phyloP scores from a whole-genome alignment of 371 early-diverging fungal species.

The Mycotypha africana region DNA sequence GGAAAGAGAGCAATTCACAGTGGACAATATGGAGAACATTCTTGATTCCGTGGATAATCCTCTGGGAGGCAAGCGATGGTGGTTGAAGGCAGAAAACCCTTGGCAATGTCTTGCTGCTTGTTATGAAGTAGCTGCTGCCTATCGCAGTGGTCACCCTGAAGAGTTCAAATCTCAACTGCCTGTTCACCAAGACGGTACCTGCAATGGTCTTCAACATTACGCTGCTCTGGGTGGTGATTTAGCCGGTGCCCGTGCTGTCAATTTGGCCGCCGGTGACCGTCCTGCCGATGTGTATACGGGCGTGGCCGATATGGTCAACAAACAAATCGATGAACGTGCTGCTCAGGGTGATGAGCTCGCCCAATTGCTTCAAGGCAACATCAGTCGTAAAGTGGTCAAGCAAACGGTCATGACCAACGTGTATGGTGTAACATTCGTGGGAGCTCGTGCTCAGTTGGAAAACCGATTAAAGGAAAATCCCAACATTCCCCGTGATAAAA shows the following conservation, averaged over 20 bases:
- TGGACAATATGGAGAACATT: constrained; percentile 72
- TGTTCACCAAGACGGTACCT: constrained; percentile 98
- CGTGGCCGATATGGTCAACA: constrained; percentile 75
- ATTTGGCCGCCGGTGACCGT: constrained; percentile 77
- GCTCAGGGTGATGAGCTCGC: constrained; percentile 55
- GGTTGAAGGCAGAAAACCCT: constrained; percentile 88
- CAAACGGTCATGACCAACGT: constrained; percentile 99
- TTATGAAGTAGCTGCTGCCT: constrained; percentile 77
- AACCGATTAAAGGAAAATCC: constrained; percentile 74
- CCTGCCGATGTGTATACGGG: constrained; percentile 95
- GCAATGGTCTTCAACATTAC: constrained; percentile 98
- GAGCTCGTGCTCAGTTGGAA: constrained; percentile 88
- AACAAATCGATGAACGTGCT: constrained; percentile 63
- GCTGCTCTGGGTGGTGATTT: constrained; percentile 96
- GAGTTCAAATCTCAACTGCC: constrained; percentile 73
- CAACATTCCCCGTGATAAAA: constrained; percentile 51
- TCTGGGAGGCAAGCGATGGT: constrained; percentile 80
- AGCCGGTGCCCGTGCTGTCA: constrained; percentile 90
- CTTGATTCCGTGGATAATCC: constrained; percentile 84
- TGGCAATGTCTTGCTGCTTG: constrained; percentile 95
- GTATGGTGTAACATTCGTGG: constrained; percentile 96
- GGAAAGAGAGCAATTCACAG: constrained; percentile 74
- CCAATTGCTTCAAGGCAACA: constrained; percentile 52
- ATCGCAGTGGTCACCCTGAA: constrained; percentile 70
- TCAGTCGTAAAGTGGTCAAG: constrained; percentile 95